Conservation (phyloP, 306 rosid species). For the Notholithocarpus densiflorus region DNA sequence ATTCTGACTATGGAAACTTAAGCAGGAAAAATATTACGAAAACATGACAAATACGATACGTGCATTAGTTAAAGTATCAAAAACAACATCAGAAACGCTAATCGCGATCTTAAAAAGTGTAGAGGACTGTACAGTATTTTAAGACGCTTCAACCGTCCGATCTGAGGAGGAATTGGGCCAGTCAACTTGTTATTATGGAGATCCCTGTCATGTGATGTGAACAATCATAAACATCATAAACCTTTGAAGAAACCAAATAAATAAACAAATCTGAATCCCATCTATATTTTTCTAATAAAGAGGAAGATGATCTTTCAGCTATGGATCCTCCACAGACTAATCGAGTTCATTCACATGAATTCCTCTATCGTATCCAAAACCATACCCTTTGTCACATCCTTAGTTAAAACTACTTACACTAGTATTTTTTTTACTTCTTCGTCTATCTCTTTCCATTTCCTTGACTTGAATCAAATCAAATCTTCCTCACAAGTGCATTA, state of each 20-base stretch:
- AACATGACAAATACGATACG: neutral
- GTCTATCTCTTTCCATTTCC: too few species aligned
- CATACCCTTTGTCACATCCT: too few species aligned
- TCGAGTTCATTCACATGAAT: too few species aligned
- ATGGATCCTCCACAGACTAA: too few species aligned
- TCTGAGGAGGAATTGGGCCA: conserved; percentile 98
- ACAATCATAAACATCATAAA: conserved; percentile 10
- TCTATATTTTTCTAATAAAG: neutral
- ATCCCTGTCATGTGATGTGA: conserved; percentile 58
- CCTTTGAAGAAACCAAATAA: neutral
- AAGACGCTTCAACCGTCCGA: conserved; percentile 93
- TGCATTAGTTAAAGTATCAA: neutral
- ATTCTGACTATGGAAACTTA: neutral
- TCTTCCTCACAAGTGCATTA: too few species aligned
- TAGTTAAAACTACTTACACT: too few species aligned
- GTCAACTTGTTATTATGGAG: conserved; percentile 96
- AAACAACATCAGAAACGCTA: neutral
- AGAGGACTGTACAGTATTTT: conserved; percentile 61
- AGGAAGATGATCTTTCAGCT: neutral
- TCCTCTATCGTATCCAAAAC: too few species aligned
- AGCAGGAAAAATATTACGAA: neutral
- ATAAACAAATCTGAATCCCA: neutral
- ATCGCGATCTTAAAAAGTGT: conserved; percentile 13
- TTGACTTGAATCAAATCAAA: too few species aligned
- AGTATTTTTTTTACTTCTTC: too few species aligned